These are phyloP conservation scores for Synchytrium microbalum DNA, from an alignment of 371 early-diverging fungal species.

Conservation along the genomic window DNA sequence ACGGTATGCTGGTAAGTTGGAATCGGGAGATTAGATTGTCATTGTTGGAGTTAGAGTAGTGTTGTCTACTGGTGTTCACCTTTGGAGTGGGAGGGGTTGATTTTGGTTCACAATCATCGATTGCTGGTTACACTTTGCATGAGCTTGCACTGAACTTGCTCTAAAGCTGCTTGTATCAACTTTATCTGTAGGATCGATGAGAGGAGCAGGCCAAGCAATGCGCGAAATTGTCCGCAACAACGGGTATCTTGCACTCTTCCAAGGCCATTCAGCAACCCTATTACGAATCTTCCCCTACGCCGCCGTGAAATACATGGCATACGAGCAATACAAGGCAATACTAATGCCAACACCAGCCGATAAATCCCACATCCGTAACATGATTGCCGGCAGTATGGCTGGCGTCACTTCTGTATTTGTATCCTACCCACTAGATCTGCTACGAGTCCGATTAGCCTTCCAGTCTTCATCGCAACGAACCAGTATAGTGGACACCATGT, in stretches of 20 bases:
- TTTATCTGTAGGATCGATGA: constrained; percentile 58
- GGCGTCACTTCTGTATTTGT: constrained; percentile 82
- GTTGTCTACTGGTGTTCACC: too few species aligned
- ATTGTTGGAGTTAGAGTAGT: too few species aligned
- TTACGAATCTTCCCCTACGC: constrained; percentile 93
- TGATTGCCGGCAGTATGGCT: constrained; percentile 71
- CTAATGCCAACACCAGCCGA: constrained; percentile 60
- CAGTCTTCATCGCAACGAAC: constrained; percentile 31
- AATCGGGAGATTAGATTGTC: neutral
- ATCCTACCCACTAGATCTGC: constrained; percentile 90
- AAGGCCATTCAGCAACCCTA: constrained; percentile 90
- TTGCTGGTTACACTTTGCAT: too few species aligned
- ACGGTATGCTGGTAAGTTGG: constrained; percentile 64
- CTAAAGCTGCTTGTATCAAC: too few species aligned
- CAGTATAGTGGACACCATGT: neutral
- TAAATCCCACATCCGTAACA: constrained; percentile 52
- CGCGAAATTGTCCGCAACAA: constrained; percentile 58
- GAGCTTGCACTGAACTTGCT: too few species aligned
- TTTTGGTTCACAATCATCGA: too few species aligned
- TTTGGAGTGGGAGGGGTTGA: too few species aligned
- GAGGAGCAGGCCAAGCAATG: constrained; percentile 76
- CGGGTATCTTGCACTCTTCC: constrained; percentile 81
- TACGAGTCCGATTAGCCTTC: constrained; percentile 90
- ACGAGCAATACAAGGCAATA: constrained; percentile 73
- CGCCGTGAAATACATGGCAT: constrained; percentile 91